Conservation (phyloP, 1,284 basidiomycete species). For the Cystobasidium pallidum region DNA sequence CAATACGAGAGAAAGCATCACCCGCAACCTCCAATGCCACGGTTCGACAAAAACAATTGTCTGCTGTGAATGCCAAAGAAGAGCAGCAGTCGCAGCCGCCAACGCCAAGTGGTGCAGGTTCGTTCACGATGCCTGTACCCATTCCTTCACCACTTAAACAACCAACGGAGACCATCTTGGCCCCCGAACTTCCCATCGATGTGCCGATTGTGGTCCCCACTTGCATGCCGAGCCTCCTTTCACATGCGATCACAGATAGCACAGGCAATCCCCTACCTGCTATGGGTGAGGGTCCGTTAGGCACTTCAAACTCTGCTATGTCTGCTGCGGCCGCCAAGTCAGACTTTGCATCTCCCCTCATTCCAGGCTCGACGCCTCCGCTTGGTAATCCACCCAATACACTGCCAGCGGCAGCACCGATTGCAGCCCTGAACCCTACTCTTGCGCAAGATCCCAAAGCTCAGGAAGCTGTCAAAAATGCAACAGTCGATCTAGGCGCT, state of each 20-base stretch:
- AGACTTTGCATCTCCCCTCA: constrained; percentile 13
- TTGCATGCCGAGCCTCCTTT: constrained; percentile 1
- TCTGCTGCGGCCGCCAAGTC: constrained; percentile 8
- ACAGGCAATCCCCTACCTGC: constrained; percentile 17
- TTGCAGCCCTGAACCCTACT: constrained; percentile 50
- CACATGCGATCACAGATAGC: constrained; percentile 9
- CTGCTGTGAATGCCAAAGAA: not conserved
- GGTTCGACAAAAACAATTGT: not conserved
- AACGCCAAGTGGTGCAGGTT: not conserved
- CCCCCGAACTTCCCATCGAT: constrained; percentile 21
- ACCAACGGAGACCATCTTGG: constrained; percentile 39
- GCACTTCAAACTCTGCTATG: constrained; percentile 8
- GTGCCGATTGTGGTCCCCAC: constrained; percentile 10
- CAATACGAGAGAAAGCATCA: not conserved
- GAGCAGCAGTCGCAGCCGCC: not conserved
- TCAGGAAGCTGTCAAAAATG: constrained; percentile 51
- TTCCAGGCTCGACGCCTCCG: constrained; percentile 39
- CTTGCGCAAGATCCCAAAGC: constrained; percentile 49
- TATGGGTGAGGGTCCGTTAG: not conserved
- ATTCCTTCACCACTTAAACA: constrained; percentile 39
- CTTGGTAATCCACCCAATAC: constrained; percentile 47
- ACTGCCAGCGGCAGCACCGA: constrained; percentile 49
- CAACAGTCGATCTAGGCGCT: constrained; percentile 54
- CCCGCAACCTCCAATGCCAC: not conserved
- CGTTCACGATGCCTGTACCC: constrained; percentile 6